Percentiles rank a stretch among this genome's conserved stretches.
These are phyloP conservation scores for Pseudopyrenochaeta lycopersici DNA, from an alignment of 2,329 filamentous ascomycete genomes.

Conservation along the genomic window DNA sequence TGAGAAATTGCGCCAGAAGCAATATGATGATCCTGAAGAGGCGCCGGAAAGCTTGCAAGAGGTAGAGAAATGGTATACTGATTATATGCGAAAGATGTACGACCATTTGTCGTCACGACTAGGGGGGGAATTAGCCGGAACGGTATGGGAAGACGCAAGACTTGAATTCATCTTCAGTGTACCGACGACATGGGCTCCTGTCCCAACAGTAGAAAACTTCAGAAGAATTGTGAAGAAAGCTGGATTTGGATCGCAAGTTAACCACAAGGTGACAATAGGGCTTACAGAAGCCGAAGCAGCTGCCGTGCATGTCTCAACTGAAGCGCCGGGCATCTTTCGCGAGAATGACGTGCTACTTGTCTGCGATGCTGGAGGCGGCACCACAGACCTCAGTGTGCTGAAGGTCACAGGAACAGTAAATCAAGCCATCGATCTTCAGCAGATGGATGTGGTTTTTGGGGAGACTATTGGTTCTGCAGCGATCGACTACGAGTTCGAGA, in stretches of 20 bases:
- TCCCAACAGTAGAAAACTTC: constrained; percentile 62
- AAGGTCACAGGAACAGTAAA: constrained; percentile 41
- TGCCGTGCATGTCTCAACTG: constrained; percentile 58
- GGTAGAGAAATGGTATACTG: constrained; percentile 58
- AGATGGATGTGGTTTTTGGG: constrained; percentile 51
- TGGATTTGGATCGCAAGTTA: constrained; percentile 57
- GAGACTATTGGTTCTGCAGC: constrained; percentile 54
- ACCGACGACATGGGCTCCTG: constrained; percentile 65
- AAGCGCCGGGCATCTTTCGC: constrained; percentile 46
- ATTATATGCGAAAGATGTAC: constrained; percentile 62
- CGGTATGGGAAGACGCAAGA: constrained; percentile 49
- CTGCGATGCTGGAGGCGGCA: constrained; percentile 62
- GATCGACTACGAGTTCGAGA: constrained; percentile 53
- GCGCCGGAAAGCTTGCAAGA: constrained; percentile 54
- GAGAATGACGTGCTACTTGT: constrained; percentile 58
- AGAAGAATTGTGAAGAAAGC: constrained; percentile 57
- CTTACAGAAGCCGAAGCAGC: constrained; percentile 65
- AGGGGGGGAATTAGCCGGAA: constrained; percentile 47
- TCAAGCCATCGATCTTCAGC: constrained; percentile 38
- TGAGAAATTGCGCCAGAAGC: constrained; percentile 54
- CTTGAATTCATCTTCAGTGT: constrained; percentile 67
- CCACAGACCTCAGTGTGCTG: constrained; percentile 53
- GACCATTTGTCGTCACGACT: constrained; percentile 55
- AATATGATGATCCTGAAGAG: constrained; percentile 55
- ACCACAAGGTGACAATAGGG: constrained; percentile 55